Evolutionary conservation across 2,329 filamentous ascomycete genomes (phyloP).

Genomic region (Curvularia sp.): DNA sequence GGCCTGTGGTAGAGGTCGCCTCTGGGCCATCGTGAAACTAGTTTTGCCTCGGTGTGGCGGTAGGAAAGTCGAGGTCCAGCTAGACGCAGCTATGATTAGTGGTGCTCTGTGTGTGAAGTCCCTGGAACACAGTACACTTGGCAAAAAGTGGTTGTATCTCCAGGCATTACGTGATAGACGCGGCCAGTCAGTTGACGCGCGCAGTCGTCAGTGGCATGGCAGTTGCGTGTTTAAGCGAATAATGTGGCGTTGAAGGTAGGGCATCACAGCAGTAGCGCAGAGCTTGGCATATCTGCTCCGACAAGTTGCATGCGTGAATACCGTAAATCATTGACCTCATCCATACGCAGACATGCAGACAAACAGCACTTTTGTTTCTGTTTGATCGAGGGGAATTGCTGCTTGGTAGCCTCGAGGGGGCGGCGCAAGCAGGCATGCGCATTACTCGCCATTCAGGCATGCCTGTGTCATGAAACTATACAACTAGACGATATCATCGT

Average conservation of each 20-base stretch:
- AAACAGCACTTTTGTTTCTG: conserved; percentile 5
- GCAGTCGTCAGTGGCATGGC: conserved; percentile 11
- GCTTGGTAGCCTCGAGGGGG: background rate
- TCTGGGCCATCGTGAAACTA: conserved; percentile 13
- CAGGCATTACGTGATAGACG: conserved; percentile 7
- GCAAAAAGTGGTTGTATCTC: background rate
- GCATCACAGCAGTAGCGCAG: conserved; percentile 24
- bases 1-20: conserved; percentile 16
- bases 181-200: conserved; percentile 6
- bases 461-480: background rate
- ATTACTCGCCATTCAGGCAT: conserved; percentile 1
- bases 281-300: conserved; percentile 24
- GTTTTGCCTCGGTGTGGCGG: background rate
- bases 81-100: conserved; percentile 6
- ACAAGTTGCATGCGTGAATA: conserved; percentile 19
- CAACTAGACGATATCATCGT: conserved; percentile 1
- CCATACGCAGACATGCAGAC: conserved; percentile 9
- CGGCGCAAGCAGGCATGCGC: background rate
- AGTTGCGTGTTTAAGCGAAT: conserved; percentile 13
- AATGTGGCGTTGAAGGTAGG: conserved; percentile 25
- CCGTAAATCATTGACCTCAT: conserved; percentile 20
- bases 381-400: conserved; percentile 1
- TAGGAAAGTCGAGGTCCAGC: conserved; percentile 10
- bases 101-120: background rate
- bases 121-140: background rate